Evolutionary conservation across 441 rosid species (phyloP), one percentile per base, ranked within the genome.

Genomic region (Sinapis alba): DNA sequence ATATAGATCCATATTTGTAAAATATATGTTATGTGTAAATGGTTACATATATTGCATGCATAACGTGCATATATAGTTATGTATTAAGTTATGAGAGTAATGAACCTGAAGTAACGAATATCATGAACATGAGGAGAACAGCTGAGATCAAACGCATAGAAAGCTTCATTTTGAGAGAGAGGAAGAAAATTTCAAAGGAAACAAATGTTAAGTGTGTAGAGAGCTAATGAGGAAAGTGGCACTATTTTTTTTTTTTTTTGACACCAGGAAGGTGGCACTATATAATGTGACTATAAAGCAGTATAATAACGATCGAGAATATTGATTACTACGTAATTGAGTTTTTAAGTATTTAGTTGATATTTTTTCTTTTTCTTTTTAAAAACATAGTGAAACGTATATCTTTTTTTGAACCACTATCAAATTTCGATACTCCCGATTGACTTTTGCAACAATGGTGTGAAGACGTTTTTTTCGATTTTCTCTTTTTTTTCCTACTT

Each of bases 51-150:
- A n/a, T n/a, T n/a, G n/a, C n/a, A n/a, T n/a, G n/a, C n/a, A n/a
- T n/a, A n/a, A n/a, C n/a, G n/a, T n/a, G n/a, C n/a, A n/a, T n/a
- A n/a, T n/a, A n/a, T n/a, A n/a, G n/a, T n/a, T n/a, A n/a, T n/a
- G n/a, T n/a, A 23, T 63, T 24, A 54, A 24, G 64, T 13, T 5
- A 57, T 28, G 0, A 32, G 56, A 36, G 43, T 18, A 68, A 45
- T 1, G 32, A 65, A 77, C 80, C 81, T 71, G 81, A 50, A 50
- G 73, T 69, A 1, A 78, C 16, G 18, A 78, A 51, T 21, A 78
- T 72, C 77, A 78, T 72, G 41, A 66, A 20, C 69, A 78, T 0
- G 69, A 77, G 20, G 15, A 77, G 57, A 71, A 34, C 47, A 8
- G 68, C 57, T 65, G 80, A 65, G 32, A 72, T 60, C 47, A 71